Evolutionary conservation across 768 basidiomycete genomes (phyloP).

Genomic region (Serendipita vermifera): DNA sequence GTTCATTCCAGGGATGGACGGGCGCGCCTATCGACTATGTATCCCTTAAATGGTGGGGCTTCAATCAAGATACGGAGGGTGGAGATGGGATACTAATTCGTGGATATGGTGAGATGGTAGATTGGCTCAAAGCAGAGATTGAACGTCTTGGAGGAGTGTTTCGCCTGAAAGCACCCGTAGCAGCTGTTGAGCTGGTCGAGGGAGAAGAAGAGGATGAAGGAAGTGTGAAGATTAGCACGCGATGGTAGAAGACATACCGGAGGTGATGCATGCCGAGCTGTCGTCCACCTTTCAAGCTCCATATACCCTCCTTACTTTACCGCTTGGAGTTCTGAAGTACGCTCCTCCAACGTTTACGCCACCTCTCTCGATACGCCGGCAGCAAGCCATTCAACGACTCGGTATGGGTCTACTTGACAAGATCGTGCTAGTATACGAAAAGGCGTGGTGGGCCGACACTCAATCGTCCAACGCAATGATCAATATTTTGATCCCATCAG

Average conservation of each 20-base stretch:
- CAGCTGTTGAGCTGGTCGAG: not conserved
- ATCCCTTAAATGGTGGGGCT: slow-evolving; percentile 16
- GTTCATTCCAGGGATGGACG: slow-evolving; percentile 15
- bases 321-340: slow-evolving; percentile 20
- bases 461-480: not conserved
- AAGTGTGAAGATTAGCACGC: not conserved
- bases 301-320: slow-evolving; percentile 14
- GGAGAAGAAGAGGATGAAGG: not conserved
- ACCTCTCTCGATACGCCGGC: slow-evolving; percentile 15
- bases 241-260: too few species aligned
- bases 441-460: slow-evolving; percentile 21
- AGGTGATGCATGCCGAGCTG: not conserved
- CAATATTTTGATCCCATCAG: not conserved
- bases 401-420: slow-evolving; percentile 21
- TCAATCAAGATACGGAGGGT: slow-evolving; percentile 14
- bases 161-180: not conserved
- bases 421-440: slow-evolving; percentile 18
- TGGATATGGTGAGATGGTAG: slow-evolving; percentile 10
- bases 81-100: slow-evolving; percentile 11
- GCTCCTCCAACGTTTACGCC: slow-evolving; percentile 16
- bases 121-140: not conserved
- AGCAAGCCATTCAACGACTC: slow-evolving; percentile 14
- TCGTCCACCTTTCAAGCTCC: slow-evolving; percentile 10
- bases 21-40: slow-evolving; percentile 15
- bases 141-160: slow-evolving; percentile 12